Conservation (phyloP, 306 rosid species). For the Lupinus albus region DNA sequence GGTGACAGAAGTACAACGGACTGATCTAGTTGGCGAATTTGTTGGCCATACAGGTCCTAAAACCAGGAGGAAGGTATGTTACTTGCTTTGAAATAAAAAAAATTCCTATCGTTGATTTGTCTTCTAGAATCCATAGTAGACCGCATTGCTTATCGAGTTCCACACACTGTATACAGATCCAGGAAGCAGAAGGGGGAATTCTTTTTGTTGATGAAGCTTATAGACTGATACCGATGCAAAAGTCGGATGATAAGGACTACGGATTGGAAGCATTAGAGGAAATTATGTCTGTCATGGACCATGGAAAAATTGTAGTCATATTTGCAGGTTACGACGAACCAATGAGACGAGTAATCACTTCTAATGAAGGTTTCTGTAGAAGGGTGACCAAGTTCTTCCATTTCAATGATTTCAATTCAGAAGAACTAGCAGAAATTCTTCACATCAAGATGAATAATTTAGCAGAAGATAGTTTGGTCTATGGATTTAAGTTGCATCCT, state of each 20-base stretch:
- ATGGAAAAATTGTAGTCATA: slow-evolving; percentile 85
- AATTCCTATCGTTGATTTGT: slow-evolving; percentile 9
- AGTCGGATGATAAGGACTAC: slow-evolving; percentile 88
- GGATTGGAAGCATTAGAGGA: slow-evolving; percentile 99
- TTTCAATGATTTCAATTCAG: slow-evolving; percentile 71
- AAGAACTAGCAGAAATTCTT: slow-evolving; percentile 79
- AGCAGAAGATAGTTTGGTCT: slow-evolving; percentile 67
- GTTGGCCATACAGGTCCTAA: slow-evolving; percentile 99
- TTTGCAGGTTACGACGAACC: slow-evolving; percentile 93
- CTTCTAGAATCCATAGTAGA: slow-evolving; percentile 1
- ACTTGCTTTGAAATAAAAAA: slow-evolving; percentile 5
- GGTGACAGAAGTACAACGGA: slow-evolving; percentile 95
- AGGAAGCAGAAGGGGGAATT: slow-evolving; percentile 95
- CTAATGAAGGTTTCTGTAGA: slow-evolving; percentile 94
- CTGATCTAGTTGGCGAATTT: slow-evolving; percentile 96
- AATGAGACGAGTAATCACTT: slow-evolving; percentile 85
- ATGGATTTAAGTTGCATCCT: slow-evolving; percentile 79
- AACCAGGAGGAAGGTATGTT: slow-evolving; percentile 80
- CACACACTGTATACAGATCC: slow-evolving; percentile 54
- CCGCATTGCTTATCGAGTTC: slow-evolving; percentile 26
- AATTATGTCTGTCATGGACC: slow-evolving; percentile 98
- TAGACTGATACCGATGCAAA: slow-evolving; percentile 92
- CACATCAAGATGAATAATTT: slow-evolving; percentile 80
- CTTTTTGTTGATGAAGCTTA: slow-evolving; percentile 95
- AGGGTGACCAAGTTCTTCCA: slow-evolving; percentile 92